A percentile compares a stretch with the other conserved stretches of the same genome.
These are phyloP conservation scores for Coemansia sp. DNA, from an alignment of 192 early-diverging fungal genomes.

Conservation along the genomic window DNA sequence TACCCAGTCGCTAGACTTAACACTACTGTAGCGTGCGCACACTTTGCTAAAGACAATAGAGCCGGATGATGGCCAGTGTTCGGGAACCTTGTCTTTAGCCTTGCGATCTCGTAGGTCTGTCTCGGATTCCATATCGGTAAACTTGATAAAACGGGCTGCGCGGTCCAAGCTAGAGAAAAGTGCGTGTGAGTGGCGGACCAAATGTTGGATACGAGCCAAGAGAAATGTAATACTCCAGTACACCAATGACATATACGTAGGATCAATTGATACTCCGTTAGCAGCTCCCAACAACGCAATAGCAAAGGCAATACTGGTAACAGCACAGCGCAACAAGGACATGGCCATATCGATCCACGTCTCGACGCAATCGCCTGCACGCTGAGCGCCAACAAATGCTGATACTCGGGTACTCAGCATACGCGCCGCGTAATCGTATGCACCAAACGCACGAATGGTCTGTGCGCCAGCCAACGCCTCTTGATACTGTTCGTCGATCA, in stretches of 20 bases:
- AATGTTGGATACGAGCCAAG: constrained; percentile 44
- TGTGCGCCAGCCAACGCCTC: constrained; percentile 68
- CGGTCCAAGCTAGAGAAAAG: constrained; percentile 16
- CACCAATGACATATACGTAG: constrained; percentile 18
- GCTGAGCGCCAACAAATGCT: background rate
- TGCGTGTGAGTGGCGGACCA: constrained; percentile 35
- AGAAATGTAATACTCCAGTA: constrained; percentile 25
- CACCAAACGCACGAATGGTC: constrained; percentile 69
- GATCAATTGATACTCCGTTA: background rate
- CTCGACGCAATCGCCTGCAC: constrained; percentile 32
- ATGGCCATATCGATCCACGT: constrained; percentile 52
- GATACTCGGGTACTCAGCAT: constrained; percentile 10
- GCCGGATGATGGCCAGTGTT: constrained; percentile 61
- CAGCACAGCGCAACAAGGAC: constrained; percentile 31
- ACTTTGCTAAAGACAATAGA: constrained; percentile 60
- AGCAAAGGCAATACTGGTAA: constrained; percentile 19
- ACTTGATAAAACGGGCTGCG: constrained; percentile 17
- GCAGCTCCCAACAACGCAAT: constrained; percentile 18
- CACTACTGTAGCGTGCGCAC: constrained; percentile 61
- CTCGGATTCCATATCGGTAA: constrained; percentile 4
- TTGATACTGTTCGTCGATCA: constrained; percentile 64
- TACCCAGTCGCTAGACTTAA: background rate
- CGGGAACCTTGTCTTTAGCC: background rate
- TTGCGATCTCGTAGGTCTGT: background rate
- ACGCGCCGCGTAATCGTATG: constrained; percentile 50